phyloP scores from a whole-genome alignment of 257 asterid species.

The Primulina eburnea region DNA sequence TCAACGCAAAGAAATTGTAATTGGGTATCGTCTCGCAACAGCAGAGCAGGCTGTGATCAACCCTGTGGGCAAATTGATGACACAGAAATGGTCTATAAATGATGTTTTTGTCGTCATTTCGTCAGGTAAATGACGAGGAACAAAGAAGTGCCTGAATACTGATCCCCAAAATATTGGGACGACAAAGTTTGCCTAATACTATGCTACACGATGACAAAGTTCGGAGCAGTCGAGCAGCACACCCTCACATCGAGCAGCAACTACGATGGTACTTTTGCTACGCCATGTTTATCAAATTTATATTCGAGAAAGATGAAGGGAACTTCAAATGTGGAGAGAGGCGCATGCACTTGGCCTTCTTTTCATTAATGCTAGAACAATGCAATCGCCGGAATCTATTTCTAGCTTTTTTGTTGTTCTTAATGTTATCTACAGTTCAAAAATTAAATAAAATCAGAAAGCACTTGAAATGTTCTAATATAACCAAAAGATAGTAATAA shows the following conservation, averaged over 20 bases:
- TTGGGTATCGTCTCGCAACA: conserved; percentile 75
- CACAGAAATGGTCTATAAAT: conserved; percentile 75
- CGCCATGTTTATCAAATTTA: not conserved
- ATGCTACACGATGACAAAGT: not conserved
- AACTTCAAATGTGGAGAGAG: not conserved
- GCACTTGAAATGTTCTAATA: too few relatives aligned
- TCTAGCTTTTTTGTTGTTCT: not conserved
- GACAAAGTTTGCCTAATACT: not conserved
- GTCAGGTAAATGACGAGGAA: conserved; percentile 41
- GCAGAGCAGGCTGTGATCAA: conserved; percentile 82
- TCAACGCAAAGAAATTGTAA: conserved; percentile 67
- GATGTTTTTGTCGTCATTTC: conserved; percentile 89
- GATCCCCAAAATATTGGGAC: conserved; percentile 1
- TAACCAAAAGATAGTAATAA: too few relatives aligned
- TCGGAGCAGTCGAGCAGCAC: not conserved
- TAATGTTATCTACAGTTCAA: not conserved
- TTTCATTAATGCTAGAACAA: not conserved
- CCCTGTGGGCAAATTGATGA: conserved; percentile 60
- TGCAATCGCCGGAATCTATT: not conserved
- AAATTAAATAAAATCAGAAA: too few relatives aligned
- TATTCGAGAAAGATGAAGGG: not conserved
- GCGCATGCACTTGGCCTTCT: not conserved
- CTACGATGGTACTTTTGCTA: not conserved
- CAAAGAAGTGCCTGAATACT: not conserved
- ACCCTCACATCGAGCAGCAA: not conserved